A percentile compares a stretch with the other conserved stretches of the same genome.
phyloP scores from a whole-genome alignment of 1,284 basidiomycete genomes.

The Uromyces viciae-fabae region DNA sequence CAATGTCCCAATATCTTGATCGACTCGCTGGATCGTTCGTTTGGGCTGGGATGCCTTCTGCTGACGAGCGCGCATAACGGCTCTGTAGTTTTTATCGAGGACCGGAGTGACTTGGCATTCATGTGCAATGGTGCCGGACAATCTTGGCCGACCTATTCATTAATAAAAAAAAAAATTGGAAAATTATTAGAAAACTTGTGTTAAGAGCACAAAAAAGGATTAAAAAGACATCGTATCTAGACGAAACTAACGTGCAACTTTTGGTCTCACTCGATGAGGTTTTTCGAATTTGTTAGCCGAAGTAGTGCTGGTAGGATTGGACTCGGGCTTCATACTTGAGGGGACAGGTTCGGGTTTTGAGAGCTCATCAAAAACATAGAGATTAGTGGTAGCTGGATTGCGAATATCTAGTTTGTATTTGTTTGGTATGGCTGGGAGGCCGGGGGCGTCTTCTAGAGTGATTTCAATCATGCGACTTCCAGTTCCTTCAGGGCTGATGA shows the following conservation, averaged over 20 bases:
- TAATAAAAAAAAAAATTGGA: not conserved
- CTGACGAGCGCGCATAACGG: constrained; percentile 56
- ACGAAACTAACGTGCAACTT: constrained; percentile 47
- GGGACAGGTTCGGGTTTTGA: constrained; percentile 50
- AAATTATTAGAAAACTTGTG: not conserved
- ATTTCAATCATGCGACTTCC: constrained; percentile 29
- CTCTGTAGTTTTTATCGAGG: constrained; percentile 56
- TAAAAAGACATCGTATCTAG: not conserved
- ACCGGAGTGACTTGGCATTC: constrained; percentile 54
- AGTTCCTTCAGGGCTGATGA: not conserved
- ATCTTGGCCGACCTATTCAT: constrained; percentile 47
- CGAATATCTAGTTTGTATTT: constrained; percentile 31
- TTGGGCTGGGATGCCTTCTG: constrained; percentile 56
- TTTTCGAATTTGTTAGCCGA: constrained; percentile 42
- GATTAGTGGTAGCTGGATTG: constrained; percentile 46
- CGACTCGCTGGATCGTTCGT: constrained; percentile 57
- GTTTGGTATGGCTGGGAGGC: not conserved
- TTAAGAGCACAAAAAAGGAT: not conserved
- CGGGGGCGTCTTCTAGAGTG: constrained; percentile 20
- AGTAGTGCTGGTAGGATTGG: constrained; percentile 31
- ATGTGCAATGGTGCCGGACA: constrained; percentile 54
- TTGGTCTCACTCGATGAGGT: constrained; percentile 44
- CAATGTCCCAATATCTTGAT: constrained; percentile 53
- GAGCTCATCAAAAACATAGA: constrained; percentile 52
- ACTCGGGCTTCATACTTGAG: constrained; percentile 42